phyloP scores from a whole-genome alignment of 805 yeast species.

The Wickerhamiella parazyma region DNA sequence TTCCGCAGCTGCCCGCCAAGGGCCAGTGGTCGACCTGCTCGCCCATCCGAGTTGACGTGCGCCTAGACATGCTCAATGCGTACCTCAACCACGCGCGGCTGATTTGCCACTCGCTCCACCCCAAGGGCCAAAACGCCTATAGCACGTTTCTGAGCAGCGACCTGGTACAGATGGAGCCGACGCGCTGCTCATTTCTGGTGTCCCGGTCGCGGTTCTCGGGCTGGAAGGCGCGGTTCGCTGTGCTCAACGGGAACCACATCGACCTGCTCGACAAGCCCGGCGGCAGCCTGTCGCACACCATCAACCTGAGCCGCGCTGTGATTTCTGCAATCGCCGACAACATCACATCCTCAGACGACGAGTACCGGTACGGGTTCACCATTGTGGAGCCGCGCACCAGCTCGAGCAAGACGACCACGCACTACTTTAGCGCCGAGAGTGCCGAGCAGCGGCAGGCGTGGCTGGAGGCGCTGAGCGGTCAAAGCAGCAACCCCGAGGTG shows the following conservation, averaged over 20 bases:
- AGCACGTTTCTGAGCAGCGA: constrained; percentile 6
- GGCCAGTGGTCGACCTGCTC: constrained; percentile 41
- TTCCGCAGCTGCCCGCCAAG: constrained; percentile 46
- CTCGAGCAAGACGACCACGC: neutral
- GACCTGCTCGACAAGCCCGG: constrained; percentile 7
- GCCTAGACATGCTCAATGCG: constrained; percentile 42
- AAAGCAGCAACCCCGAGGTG: neutral
- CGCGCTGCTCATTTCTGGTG: constrained; percentile 4
- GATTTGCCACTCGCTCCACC: neutral
- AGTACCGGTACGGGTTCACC: constrained; percentile 9
- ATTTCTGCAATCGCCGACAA: constrained; percentile 3
- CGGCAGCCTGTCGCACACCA: neutral
- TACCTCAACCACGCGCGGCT: constrained; percentile 26
- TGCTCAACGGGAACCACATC: constrained; percentile 7
- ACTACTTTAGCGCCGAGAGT: constrained; percentile 4
- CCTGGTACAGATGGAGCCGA: constrained; percentile 1
- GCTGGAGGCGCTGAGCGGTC: neutral
- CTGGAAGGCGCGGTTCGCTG: constrained; percentile 8
- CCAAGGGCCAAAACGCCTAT: constrained; percentile 4
- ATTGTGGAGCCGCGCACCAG: constrained; percentile 5
- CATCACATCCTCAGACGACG: constrained; percentile 5
- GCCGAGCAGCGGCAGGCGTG: neutral
- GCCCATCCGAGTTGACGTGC: constrained; percentile 51
- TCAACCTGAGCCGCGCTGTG: constrained; percentile 1
- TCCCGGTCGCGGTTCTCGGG: constrained; percentile 7